phyloP scores from a whole-genome alignment of 148 eudicot species.

The Cornus suecica region DNA sequence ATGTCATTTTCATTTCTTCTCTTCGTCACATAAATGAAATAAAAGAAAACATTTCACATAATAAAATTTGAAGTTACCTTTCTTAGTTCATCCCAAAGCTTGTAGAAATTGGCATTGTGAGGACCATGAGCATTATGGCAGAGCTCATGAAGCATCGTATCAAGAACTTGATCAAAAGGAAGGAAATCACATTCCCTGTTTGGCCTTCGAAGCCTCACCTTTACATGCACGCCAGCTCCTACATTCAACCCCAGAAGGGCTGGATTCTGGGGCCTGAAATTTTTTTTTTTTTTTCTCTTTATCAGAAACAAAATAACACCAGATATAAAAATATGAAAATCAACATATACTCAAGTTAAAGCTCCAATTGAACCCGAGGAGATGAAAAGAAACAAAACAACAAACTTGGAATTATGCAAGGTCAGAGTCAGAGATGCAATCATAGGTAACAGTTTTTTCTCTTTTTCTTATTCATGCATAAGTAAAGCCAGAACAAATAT shows the following conservation, averaged over 20 bases:
- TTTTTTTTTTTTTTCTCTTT: slow-evolving; percentile 7
- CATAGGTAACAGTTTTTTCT: not conserved
- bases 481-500: too few species aligned
- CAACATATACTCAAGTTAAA: not conserved
- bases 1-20: not conserved
- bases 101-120: slow-evolving; percentile 90
- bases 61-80: slow-evolving; percentile 40
- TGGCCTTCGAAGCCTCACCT: slow-evolving; percentile 79
- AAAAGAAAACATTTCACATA: not conserved
- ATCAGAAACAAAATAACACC: too few species aligned
- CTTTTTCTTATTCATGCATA: not conserved
- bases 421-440: too few species aligned
- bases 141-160: slow-evolving; percentile 96
- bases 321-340: not conserved
- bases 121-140: slow-evolving; percentile 88
- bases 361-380: not conserved
- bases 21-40: not conserved
- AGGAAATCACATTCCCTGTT: slow-evolving; percentile 68
- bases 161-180: slow-evolving; percentile 67
- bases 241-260: slow-evolving; percentile 79
- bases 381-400: too few species aligned
- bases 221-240: slow-evolving; percentile 68
- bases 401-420: not conserved
- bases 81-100: slow-evolving; percentile 94
- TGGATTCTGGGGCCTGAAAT: slow-evolving; percentile 73